Conservation (phyloP, 345 rosid genomes). For the Pseudoturritis turrita region DNA sequence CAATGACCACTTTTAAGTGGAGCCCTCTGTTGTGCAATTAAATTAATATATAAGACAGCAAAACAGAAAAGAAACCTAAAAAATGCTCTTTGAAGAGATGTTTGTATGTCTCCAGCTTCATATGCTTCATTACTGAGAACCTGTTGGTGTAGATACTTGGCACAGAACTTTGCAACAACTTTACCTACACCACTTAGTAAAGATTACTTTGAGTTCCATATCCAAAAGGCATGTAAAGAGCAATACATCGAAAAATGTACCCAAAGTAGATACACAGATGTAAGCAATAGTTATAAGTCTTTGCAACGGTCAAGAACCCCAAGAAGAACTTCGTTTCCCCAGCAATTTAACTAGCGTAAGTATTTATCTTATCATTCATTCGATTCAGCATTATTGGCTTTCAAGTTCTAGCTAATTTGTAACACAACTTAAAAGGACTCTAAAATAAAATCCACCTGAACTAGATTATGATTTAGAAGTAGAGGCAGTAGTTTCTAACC, state of each 20-base stretch:
- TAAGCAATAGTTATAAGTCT: not conserved
- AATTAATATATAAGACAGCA: not conserved
- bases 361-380: not conserved
- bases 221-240: not conserved
- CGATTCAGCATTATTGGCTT: not conserved
- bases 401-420: not conserved
- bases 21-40: not conserved
- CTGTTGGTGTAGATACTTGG: constrained; percentile 80
- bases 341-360: not conserved
- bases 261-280: not conserved
- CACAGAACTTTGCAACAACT: constrained; percentile 82
- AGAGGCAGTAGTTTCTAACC: constrained; percentile 37
- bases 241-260: not conserved
- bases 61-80: constrained; percentile 46
- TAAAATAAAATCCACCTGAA: not conserved
- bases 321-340: not conserved
- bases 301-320: not conserved
- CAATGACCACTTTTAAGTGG: not conserved
- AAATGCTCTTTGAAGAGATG: constrained; percentile 59
- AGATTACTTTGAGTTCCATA: not conserved
- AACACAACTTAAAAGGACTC: not conserved
- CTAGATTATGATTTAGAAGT: not conserved
- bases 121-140: constrained; percentile 59
- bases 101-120: constrained; percentile 64
- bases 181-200: constrained; percentile 44